Percentiles rank a stretch among this genome's conserved stretches.
phyloP scores from a whole-genome alignment of 2,329 filamentous ascomycete species.

The Teratosphaeria epicoccoides region DNA sequence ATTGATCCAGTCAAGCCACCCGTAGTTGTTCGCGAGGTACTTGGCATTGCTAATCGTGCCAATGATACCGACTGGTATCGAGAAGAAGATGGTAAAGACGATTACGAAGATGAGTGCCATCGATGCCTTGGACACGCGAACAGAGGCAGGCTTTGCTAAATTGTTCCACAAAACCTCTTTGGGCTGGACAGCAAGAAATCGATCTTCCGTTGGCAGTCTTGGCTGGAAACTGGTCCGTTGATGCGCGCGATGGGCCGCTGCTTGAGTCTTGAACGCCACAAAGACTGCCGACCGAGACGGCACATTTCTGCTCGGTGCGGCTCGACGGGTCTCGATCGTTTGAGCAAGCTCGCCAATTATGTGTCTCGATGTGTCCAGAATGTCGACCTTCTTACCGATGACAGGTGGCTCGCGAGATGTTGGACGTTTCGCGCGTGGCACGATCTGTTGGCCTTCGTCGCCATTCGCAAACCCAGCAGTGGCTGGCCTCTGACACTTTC shows the following conservation, averaged over 20 bases:
- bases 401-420: slow-evolving; percentile 60
- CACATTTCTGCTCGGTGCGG: slow-evolving; percentile 40
- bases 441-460: slow-evolving; percentile 12
- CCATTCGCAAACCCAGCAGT: slow-evolving; percentile 6
- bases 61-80: slow-evolving; percentile 25
- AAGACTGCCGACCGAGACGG: slow-evolving; percentile 66
- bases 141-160: slow-evolving; percentile 26
- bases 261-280: slow-evolving; percentile 73
- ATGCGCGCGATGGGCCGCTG: slow-evolving; percentile 72
- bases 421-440: slow-evolving; percentile 39
- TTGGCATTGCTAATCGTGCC: slow-evolving; percentile 26
- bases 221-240: slow-evolving; percentile 39
- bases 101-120: slow-evolving; percentile 24
- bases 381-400: slow-evolving; percentile 77
- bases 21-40: slow-evolving; percentile 20
- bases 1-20: slow-evolving; percentile 22
- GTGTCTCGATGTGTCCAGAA: slow-evolving; percentile 72
- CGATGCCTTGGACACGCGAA: slow-evolving; percentile 21
- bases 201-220: slow-evolving; percentile 28
- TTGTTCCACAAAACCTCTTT: slow-evolving; percentile 40
- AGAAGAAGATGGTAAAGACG: slow-evolving; percentile 28
- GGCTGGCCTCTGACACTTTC: slow-evolving; percentile 7
- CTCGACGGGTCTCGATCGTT: slow-evolving; percentile 54
- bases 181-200: slow-evolving; percentile 34
- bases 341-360: slow-evolving; percentile 65